Evolutionary conservation across 1,139 yeast genomes (phyloP).

Genomic region (Pneumocystis carinii): DNA sequence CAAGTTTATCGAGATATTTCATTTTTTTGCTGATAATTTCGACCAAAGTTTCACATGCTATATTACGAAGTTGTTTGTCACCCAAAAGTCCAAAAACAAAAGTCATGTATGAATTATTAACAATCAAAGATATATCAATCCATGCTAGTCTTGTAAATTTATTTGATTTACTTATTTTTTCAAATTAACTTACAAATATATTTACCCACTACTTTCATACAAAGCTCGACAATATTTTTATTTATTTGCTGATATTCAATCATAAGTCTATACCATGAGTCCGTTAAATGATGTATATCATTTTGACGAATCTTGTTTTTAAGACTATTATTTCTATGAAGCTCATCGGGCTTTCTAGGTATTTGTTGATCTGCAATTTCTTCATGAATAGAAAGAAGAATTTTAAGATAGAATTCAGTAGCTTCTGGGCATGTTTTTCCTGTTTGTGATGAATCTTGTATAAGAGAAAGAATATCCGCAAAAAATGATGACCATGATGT

Average conservation of each 20-base stretch:
- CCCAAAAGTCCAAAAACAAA: slow-evolving; percentile 46
- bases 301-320: slow-evolving; percentile 69
- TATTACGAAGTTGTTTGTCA: slow-evolving; percentile 33
- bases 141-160: slow-evolving; percentile 32
- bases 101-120: slow-evolving; percentile 49
- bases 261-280: slow-evolving; percentile 54
- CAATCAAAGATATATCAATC: slow-evolving; percentile 78
- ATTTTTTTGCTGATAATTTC: slow-evolving; percentile 84
- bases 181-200: slow-evolving; percentile 37
- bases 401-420: slow-evolving; percentile 62
- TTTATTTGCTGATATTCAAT: slow-evolving; percentile 18
- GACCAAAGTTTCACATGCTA: slow-evolving; percentile 57
- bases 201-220: slow-evolving; percentile 60
- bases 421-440: slow-evolving; percentile 33
- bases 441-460: slow-evolving; percentile 17
- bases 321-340: slow-evolving; percentile 51
- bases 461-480: slow-evolving; percentile 40
- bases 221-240: slow-evolving; percentile 39
- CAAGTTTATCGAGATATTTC: slow-evolving; percentile 75
- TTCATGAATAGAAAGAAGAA: slow-evolving; percentile 60
- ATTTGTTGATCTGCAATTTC: slow-evolving; percentile 90
- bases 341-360: slow-evolving; percentile 42
- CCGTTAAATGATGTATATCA: slow-evolving; percentile 56
- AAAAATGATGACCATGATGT: slow-evolving; percentile 52
- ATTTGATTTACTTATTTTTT: neutral